Base-by-base conservation (phyloP, 108 stramenopile genomes). In the Discostella stelligeroides region DNA sequence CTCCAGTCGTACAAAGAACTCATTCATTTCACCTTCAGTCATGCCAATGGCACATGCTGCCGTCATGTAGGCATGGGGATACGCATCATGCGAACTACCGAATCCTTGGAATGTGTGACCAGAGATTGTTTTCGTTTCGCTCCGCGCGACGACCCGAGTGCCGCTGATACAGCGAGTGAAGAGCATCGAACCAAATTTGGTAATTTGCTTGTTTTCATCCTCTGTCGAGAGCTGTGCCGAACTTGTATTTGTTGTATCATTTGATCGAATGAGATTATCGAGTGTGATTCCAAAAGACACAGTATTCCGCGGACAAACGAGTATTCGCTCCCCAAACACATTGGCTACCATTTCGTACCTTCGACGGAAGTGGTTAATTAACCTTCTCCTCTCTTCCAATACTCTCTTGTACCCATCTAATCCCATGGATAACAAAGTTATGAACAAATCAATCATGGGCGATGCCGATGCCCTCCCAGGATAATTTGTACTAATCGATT, bases 101-200 rank as follows among this genome's bases (percentile, higher is more conserved):
- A 95, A 95, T 40, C 94, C 94, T 15, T 66, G 58, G 73, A 96
- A 93, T 0, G 67, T 64, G 38, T 84, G 66, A 4, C 87, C 88
- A 17, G 85, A 87, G 66, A 96, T 90, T 2, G 46, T 63, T 72
- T 92, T 90, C 9, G 46, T 55, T 60, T 83, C 72, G 27, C 54
- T 71, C 7, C 80, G 73, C 4, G 92, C 84, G 43, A 96, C 85
- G 12, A 96, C 86, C 2, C 95, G 72, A 18, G 92, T 92, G 15
- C 99, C 99, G 30, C 95, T 95, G 7, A 99, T 96, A 68, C 97
- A 96, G 3, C 99, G 87, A 23, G 85, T 92, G 72, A 99, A 99
- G 17, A 99, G 83, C 97, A 99, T 98, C 27, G 97, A 89, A 30
- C 99, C 99, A 64, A 99, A 91, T 60, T 82, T 82, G 14, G 97